Evolutionary conservation across 352 stramenopile species (phyloP).

Genomic region (Detonula confervacea): DNA sequence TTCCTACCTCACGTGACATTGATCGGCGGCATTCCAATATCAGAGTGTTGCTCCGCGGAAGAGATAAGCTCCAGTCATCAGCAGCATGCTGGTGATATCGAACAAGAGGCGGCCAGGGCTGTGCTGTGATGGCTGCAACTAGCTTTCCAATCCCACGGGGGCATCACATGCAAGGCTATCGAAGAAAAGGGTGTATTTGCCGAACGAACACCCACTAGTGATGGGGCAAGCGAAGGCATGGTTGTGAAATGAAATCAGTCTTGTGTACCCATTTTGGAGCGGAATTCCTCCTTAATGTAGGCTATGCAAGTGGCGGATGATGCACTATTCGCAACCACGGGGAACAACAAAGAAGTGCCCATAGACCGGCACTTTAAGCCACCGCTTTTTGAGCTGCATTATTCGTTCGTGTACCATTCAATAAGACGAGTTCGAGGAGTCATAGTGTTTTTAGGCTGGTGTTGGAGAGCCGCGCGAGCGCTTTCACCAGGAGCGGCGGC

Average conservation of each 20-base stretch:
- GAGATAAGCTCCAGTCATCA: not conserved
- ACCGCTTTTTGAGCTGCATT: conserved; percentile 42
- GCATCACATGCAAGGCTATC: conserved; percentile 24
- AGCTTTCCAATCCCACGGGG: conserved; percentile 35
- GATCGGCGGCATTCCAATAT: conserved; percentile 46
- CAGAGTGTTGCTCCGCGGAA: conserved; percentile 26
- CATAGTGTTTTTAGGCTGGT: conserved; percentile 96
- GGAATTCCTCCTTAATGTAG: conserved; percentile 10
- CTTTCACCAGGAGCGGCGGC: conserved; percentile 77
- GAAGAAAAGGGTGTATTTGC: conserved; percentile 43
- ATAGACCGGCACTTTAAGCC: conserved; percentile 40
- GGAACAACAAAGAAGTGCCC: not conserved
- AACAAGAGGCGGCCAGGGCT: conserved; percentile 29
- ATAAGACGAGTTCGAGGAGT: conserved; percentile 91
- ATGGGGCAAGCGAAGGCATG: conserved; percentile 10
- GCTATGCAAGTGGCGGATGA: conserved; percentile 44
- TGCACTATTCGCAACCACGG: conserved; percentile 21
- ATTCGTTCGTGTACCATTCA: conserved; percentile 80
- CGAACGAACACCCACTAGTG: not conserved
- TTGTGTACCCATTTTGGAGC: conserved; percentile 39
- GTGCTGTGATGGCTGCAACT: conserved; percentile 32
- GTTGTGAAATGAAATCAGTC: conserved; percentile 54
- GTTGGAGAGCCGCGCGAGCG: conserved; percentile 89
- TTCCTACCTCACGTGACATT: conserved; percentile 54
- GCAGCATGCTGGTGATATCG: too few relatives aligned